Base-by-base conservation (phyloP, 495 filamentous ascomycete genomes). In the Lophiotrema nucula region DNA sequence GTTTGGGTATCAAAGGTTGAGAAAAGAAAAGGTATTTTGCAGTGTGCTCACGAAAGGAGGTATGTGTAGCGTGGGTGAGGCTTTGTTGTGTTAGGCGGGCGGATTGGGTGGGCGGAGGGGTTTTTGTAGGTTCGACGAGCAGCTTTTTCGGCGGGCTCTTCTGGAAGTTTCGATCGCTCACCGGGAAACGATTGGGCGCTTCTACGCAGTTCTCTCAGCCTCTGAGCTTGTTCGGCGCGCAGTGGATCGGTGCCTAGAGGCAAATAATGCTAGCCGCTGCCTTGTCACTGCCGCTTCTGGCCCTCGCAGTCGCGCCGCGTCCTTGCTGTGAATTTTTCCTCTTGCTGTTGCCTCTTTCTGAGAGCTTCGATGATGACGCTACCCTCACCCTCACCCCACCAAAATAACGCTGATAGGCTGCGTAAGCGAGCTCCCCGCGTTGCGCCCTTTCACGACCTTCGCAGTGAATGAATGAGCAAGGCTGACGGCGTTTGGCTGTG, bases 1-100 rank as follows among this genome's bases (percentile, higher is more conserved):
- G n/a, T n/a, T n/a, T 52, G 63, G 63, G 54, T 66, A 65, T 60
- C 56, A 65, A 53, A 57, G 47, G 60, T n/a, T 12, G 35, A 6
- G 46, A 19, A 22, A 33, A 24, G 26, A 19, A 15, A 21, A n/a
- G 10, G 35, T 21, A 42, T 31, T 19, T 8, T n/a, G 31, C 8
- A n/a, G n/a, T 8, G 13, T 65, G 61, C 56, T 60, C 56, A 50
- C 61, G 51, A 47, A 57, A 60, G 56, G 47, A 60, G 53, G 27
- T 31, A 46, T 53, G 33, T 19, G 24, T 18, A 28, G 33, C 35
- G n/a, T 23, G 25, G 18, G 26, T 47, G 60, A 43, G 19, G 18
- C 10, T 21, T 11, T 42, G 48, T 47, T 44, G 22, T 22, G 37
- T 22, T 31, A 48, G 37, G 47, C 13, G 45, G 23, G 35, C 38